A percentile compares a stretch with the other conserved stretches of the same genome.
Evolutionary conservation across 352 stramenopile species (phyloP).

Genomic region (Phytophthora boehmeriae): DNA sequence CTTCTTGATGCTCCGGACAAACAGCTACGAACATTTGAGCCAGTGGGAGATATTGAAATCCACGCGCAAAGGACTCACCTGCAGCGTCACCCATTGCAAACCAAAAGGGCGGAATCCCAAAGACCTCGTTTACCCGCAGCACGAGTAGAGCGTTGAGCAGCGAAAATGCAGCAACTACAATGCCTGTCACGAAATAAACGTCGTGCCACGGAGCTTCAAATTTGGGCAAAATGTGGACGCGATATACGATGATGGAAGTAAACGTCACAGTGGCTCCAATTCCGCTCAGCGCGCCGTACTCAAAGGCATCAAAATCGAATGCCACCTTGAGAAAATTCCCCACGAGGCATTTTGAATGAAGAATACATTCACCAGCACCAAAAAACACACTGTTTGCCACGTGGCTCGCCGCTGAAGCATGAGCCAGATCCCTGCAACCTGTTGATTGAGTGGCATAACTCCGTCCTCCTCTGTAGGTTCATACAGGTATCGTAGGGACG

Average conservation of each 20-base stretch:
- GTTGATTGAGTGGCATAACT: constrained; percentile 34
- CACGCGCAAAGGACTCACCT: constrained; percentile 70
- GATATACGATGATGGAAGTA: constrained; percentile 58
- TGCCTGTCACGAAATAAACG: constrained; percentile 70
- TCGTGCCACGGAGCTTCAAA: constrained; percentile 60
- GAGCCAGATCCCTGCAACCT: constrained; percentile 51
- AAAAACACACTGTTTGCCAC: constrained; percentile 78
- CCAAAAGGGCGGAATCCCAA: constrained; percentile 74
- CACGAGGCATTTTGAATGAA: constrained; percentile 80
- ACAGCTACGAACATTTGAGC: constrained; percentile 81
- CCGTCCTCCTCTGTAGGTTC: constrained; percentile 45
- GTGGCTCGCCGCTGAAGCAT: constrained; percentile 76
- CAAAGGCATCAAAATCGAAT: constrained; percentile 74
- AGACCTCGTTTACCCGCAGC: constrained; percentile 57
- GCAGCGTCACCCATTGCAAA: constrained; percentile 76
- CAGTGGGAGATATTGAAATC: constrained; percentile 81
- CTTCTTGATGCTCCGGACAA: constrained; percentile 77
- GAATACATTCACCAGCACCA: constrained; percentile 64
- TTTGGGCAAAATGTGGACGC: constrained; percentile 43
- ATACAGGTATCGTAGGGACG: constrained; percentile 58
- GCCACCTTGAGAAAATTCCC: constrained; percentile 81
- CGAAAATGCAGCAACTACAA: constrained; percentile 68
- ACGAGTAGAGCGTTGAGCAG: constrained; percentile 76
- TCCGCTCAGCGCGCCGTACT: constrained; percentile 76
- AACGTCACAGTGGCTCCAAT: constrained; percentile 78